Evolutionary conservation across 2,329 filamentous ascomycete species (phyloP), one percentile per base, ranked within the genome.

Genomic region (Fusarium newnesense): DNA sequence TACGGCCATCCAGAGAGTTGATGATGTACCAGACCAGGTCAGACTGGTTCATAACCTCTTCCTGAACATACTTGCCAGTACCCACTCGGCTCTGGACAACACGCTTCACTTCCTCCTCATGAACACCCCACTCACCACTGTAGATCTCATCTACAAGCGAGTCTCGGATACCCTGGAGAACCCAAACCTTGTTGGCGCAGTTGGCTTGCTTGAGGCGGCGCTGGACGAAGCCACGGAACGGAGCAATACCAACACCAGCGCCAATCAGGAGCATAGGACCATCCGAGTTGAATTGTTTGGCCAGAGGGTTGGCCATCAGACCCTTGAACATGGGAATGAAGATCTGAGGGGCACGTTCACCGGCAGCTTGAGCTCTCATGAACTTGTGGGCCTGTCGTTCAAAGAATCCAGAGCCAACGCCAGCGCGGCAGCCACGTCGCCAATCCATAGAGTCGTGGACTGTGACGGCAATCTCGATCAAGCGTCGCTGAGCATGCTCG

Each of bases 1-100:
- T 91, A 59, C 96, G 91, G 2, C 96, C 96, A 78, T 99, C 96
- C n/a, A 98, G 87, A 5, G 95, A 91, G 81, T 98, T 98, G 86
- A 97, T 93, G 73, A 98, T 95, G 81, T 94, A 97, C 96, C 96
- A 99, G 21, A 98, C 96, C n/a, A 98, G 88, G 79, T 98, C 96
- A 4, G 95, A 94, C 81, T 98, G 96, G 73, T 94, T 88, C 16
- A 90, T 87, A 13, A 99, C 96, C 82, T 98, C 96, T 78, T 99
- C 96, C 80, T 99, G 96, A 4, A 99, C 96, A 79, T 99, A 99
- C 74, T 93, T 92, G 72, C 94, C 94, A 76, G 95, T 93, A 50
- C 93, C 93, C 54, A 87, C 88, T 59, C 91, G 91, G 75, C 89
- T 94, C 82, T 96, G 90, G 16, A 95, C 92, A 3, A 96, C 93